Evolutionary conservation across 495 filamentous ascomycete species (phyloP), one percentile per base, ranked within the genome.

Genomic region (Hypoxylon fragiforme): DNA sequence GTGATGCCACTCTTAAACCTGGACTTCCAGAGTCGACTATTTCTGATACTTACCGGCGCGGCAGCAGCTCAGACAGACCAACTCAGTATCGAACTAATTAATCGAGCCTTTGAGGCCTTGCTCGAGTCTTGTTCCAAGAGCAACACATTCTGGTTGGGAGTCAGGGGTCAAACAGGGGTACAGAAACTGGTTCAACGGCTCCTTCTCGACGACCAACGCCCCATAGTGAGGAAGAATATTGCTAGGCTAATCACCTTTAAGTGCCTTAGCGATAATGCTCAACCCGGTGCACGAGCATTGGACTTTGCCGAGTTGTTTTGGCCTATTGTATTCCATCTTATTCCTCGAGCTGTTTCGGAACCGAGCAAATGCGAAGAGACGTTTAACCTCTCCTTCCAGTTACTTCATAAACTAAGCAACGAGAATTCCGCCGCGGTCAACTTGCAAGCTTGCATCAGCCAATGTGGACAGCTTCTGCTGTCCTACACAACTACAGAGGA

Each of bases 121-220:
- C 69, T 90, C 0, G 83, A 89, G 64, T 81, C 77, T 12, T 88
- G 85, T 34, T 68, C 84, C 9, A 76, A 82, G 37, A 86, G 81
- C 44, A 52, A 67, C 8, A 47, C 60, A 0, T 79, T 90, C 54
- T 89, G 88, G 86, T 49, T 63, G 2, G 70, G 73, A 3, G 81
- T 90, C 53, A 79, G 64, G 28, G 44, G 51, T 8, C 72, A 77
- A 56, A 48, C 58, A 5, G 42, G 50, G 1, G 60, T 69, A 1
- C 56, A 60, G 2, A 37, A 56, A 7, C 21, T 79, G 5, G 39
- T 79, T 2, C 63, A 65, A 8, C 57, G 67, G 6, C 54, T 81
- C 6, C 42, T 81, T 11, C 70, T 82, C 16, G 44, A 65, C 3
- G 77, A 81, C 48, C 44, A 63, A 14, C 70, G 75, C 11, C 38